Conservation (phyloP, 2,329 filamentous ascomycete genomes). For the Coniella vitis region DNA sequence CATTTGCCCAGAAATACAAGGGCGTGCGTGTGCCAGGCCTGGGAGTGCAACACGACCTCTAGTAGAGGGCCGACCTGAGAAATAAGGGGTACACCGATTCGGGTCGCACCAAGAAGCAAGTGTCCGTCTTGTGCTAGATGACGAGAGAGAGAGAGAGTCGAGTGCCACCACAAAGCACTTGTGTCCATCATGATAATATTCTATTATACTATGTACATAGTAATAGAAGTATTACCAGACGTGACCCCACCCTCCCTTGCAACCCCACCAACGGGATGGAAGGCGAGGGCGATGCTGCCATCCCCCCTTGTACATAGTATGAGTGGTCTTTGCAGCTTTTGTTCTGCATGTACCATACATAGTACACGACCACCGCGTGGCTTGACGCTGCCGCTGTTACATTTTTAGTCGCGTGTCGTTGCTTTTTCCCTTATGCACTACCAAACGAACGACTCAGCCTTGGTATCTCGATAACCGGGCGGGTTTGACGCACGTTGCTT, state of each 20-base stretch:
- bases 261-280: too few relatives aligned
- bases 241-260: too few relatives aligned
- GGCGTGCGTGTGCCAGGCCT: background rate
- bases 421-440: slow-evolving; percentile 4
- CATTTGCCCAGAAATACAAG: too few relatives aligned
- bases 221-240: too few relatives aligned
- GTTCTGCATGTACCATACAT: too few relatives aligned
- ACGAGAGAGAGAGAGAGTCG: too few relatives aligned
- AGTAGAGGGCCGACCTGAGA: slow-evolving; percentile 2
- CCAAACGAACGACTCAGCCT: background rate
- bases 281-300: too few relatives aligned
- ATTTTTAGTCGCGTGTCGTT: background rate
- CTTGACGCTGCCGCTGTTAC: slow-evolving; percentile 5
- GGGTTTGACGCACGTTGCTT: slow-evolving; percentile 2
- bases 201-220: too few relatives aligned
- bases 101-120: slow-evolving; percentile 12
- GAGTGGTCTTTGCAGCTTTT: too few relatives aligned
- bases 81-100: slow-evolving; percentile 5
- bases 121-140: slow-evolving; percentile 2
- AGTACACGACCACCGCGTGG: background rate
- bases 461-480: background rate
- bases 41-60: slow-evolving; percentile 3
- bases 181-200: too few relatives aligned
- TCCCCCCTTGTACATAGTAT: too few relatives aligned
- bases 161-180: too few relatives aligned